These are phyloP conservation scores for Avicennia marina DNA, from an alignment of 257 asterid species.

Conservation along the genomic window DNA sequence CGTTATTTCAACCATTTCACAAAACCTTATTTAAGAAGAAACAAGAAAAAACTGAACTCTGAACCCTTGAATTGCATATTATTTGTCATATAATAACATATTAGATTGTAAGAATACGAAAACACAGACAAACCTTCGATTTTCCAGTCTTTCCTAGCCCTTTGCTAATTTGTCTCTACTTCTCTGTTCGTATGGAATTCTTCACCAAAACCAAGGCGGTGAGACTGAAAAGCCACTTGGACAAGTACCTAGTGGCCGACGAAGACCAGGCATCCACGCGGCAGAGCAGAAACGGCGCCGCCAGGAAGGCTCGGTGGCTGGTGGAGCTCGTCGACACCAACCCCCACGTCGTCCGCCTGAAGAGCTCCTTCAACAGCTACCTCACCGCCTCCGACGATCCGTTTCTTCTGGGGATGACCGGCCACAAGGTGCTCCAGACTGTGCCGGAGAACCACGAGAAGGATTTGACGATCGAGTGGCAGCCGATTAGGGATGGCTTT, in stretches of 20 bases:
- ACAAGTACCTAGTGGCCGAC: constrained; percentile 74
- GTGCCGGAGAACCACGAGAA: constrained; percentile 27
- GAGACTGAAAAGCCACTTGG: constrained; percentile 57
- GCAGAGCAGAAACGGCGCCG: constrained; percentile 65
- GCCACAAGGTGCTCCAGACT: constrained; percentile 56
- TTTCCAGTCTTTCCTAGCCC: no score
- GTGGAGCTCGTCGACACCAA: constrained; percentile 65
- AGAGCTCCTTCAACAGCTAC: constrained; percentile 63
- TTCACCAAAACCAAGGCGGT: constrained; percentile 62
- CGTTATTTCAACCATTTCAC: constrained; percentile 16
- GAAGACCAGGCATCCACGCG: constrained; percentile 64
- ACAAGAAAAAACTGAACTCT: no score
- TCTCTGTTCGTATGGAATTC: no score
- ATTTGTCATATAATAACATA: no score
- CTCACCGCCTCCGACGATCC: constrained; percentile 58
- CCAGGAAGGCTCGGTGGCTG: constrained; percentile 66
- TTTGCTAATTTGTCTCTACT: no score
- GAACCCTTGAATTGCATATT: no score
- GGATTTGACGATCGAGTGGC: constrained; percentile 59
- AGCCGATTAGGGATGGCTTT: constrained; percentile 77
- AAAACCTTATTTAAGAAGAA: constrained; percentile 20
- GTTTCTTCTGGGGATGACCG: constrained; percentile 79
- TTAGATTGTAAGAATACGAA: no score
- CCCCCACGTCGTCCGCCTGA: constrained; percentile 51
- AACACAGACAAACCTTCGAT: no score